phyloP scores from a whole-genome alignment of 1,139 yeast genomes.

The Insectozyma bohioensis region DNA sequence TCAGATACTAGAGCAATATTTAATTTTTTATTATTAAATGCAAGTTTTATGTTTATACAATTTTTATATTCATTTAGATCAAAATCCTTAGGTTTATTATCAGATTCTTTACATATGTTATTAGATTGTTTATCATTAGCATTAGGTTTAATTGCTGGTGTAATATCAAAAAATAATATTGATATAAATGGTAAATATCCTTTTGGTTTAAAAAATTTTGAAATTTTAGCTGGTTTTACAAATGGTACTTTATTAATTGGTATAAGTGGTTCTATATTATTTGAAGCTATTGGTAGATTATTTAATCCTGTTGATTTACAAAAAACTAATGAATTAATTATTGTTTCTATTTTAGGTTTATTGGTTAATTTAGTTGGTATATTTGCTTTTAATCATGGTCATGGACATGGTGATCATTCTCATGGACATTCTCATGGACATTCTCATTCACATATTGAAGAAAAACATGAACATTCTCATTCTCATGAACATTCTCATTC shows the following conservation, averaged over 20 bases:
- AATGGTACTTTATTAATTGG: constrained; percentile 88
- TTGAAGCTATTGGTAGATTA: constrained; percentile 83
- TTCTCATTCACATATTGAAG: constrained; percentile 34
- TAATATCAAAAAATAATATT: constrained; percentile 44
- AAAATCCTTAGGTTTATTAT: constrained; percentile 83
- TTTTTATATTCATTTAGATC: constrained; percentile 88
- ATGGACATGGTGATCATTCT: constrained; percentile 33
- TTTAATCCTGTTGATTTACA: constrained; percentile 74
- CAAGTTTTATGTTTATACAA: constrained; percentile 93
- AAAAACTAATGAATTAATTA: constrained; percentile 79
- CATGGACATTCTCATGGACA: constrained; percentile 38
- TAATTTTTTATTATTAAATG: constrained; percentile 78
- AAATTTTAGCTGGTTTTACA: constrained; percentile 91
- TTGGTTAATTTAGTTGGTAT: constrained; percentile 89
- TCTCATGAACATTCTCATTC: constrained; percentile 23
- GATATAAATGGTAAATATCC: constrained; percentile 73
- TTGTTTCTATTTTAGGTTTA: constrained; percentile 82
- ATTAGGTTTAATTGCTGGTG: constrained; percentile 86
- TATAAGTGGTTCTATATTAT: constrained; percentile 81
- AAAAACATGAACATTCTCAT: constrained; percentile 22
- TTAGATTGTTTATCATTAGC: constrained; percentile 89
- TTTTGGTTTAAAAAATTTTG: constrained; percentile 82
- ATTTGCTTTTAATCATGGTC: constrained; percentile 89
- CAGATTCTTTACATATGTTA: constrained; percentile 96
- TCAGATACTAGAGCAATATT: constrained; percentile 87